Percentiles rank a stretch among this genome's conserved stretches.
Evolutionary conservation across 441 rosid genomes (phyloP).

Genomic region (Arabidopsis lyrata): DNA sequence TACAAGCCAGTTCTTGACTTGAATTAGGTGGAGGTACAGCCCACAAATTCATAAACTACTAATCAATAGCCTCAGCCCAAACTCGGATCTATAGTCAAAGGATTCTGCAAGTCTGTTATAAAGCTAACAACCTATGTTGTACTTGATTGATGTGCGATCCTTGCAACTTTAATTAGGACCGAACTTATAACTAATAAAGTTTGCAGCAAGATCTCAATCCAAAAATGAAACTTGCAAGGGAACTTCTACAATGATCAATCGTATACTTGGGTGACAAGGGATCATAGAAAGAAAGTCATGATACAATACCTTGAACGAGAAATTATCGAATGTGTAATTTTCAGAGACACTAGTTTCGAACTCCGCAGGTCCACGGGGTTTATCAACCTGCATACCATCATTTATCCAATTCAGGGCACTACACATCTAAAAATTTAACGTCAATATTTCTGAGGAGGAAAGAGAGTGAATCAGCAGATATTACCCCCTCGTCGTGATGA

Average conservation of each 20-base stretch:
- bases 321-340: slow-evolving; percentile 80
- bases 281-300: slow-evolving; percentile 13
- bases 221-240: background rate
- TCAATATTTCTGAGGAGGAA: slow-evolving; percentile 2
- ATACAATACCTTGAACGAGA: slow-evolving; percentile 84
- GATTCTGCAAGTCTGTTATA: background rate
- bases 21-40: slow-evolving; percentile 6
- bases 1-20: slow-evolving; percentile 17
- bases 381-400: slow-evolving; percentile 72
- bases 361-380: slow-evolving; percentile 63
- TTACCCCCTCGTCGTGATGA: slow-evolving; percentile 82
- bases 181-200: background rate
- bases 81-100: background rate
- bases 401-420: slow-evolving; percentile 29
- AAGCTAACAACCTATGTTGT: slow-evolving; percentile 25
- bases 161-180: background rate
- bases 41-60: slow-evolving; percentile 24
- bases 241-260: slow-evolving; percentile 21
- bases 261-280: slow-evolving; percentile 18
- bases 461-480: slow-evolving; percentile 21
- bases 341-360: slow-evolving; percentile 63
- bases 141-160: background rate
- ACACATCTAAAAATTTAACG: slow-evolving; percentile 22
- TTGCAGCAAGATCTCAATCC: background rate
- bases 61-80: too few relatives aligned